Evolutionary conservation across 208 protist species (phyloP), one percentile per base, ranked within the genome.

Genomic region (Porcisia deanei): DNA sequence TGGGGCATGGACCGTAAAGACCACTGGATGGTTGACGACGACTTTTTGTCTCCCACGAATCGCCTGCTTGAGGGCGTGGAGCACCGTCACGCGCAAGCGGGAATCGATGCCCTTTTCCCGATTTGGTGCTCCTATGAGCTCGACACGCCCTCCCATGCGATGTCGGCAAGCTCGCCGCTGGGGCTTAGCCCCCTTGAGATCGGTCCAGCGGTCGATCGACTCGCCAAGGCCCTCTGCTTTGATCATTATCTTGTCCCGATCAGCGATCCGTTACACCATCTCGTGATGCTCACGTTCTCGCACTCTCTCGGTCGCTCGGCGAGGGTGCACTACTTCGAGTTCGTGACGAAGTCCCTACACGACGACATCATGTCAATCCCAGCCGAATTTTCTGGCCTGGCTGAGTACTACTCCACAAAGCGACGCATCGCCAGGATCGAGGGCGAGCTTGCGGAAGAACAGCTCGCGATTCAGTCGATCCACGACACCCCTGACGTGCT

Each of bases 221-320:
- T 94, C 63, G 70, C 81, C 10, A 85, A 87, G 57, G 45, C 85
- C 70, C 80, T 94, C 22, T 91, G 86, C 78, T 94, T 91, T 73
- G 90, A 94, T 54, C 90, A 94, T 66, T 94, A 91, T 71, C 80
- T 91, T 37, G 79, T 94, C 39, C 90, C 90, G 0, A 58, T 63
- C 14, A 81, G 47, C 5, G 79, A 84, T 20, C 81, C 88, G 30
- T 60, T 80, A 8, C 81, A 86, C 60, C 81, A 75, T 45, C 84
- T 92, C 52, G 80, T 94, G 43, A 94, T 94, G 90, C 72, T 94
- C 6, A 87, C 88, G 18, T 88, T 94, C 3, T 92, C 88, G 1
- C 84, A 90, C 71, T 88, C 82, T 16, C 79, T 94, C 16, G 84
- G 85, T 20, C 78, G 88, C 30, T 85, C 72, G 5, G 87, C 90